A percentile compares a stretch with the other conserved stretches of the same genome.
Conservation (phyloP, 352 stramenopile species). For the Globisporangium emineosum region DNA sequence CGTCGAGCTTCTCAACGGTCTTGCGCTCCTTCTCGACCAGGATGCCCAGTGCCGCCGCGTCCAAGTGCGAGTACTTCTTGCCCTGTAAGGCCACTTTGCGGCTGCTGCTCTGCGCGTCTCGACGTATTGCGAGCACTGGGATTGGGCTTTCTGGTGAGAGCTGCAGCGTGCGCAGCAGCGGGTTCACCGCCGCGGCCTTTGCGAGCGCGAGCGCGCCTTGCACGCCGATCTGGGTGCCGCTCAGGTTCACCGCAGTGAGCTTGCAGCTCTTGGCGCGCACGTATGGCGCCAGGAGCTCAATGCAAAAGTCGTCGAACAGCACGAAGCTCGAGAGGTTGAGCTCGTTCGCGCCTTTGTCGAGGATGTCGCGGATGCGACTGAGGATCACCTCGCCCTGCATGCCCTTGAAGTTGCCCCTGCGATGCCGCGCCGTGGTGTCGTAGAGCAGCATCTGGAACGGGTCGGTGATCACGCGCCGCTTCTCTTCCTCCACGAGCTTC, state of each 20-base stretch:
- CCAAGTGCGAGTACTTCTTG: conserved; percentile 51
- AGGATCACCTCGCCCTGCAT: conserved; percentile 51
- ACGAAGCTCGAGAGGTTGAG: conserved; percentile 55
- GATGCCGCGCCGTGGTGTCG: conserved; percentile 56
- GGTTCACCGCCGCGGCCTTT: conserved; percentile 28
- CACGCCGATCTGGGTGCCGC: conserved; percentile 50
- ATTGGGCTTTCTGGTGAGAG: conserved; percentile 37
- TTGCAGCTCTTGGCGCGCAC: conserved; percentile 49
- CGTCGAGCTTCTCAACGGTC: conserved; percentile 36
- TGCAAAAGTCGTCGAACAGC: conserved; percentile 56
- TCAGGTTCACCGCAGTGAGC: conserved; percentile 41
- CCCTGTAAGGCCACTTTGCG: conserved; percentile 24
- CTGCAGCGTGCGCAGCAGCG: conserved; percentile 40
- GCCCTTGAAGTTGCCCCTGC: conserved; percentile 66
- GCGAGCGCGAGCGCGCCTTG: conserved; percentile 38
- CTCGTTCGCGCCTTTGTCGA: conserved; percentile 25
- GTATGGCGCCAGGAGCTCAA: conserved; percentile 49
- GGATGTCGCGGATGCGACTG: conserved; percentile 46
- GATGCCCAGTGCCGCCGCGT: conserved; percentile 48
- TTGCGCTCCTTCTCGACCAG: conserved; percentile 54
- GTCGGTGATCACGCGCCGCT: conserved; percentile 50
- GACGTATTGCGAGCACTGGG: conserved; percentile 28
- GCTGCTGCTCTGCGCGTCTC: conserved; percentile 25
- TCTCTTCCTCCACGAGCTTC: conserved; percentile 64
- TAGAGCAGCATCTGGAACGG: conserved; percentile 63